Base-by-base conservation (phyloP, 257 asterid species). In the Penstemon barbatus region DNA sequence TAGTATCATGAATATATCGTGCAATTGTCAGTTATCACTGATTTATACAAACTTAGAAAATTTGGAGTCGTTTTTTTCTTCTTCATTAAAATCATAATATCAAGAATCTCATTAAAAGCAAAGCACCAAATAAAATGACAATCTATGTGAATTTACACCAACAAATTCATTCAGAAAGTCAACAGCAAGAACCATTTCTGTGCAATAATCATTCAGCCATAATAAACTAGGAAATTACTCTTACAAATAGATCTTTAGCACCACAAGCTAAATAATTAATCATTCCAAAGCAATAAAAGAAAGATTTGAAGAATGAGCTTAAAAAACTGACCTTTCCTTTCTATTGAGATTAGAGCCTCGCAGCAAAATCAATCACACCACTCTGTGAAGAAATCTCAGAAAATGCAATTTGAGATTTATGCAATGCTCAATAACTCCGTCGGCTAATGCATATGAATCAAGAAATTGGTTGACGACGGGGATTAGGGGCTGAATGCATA, bases 311-410 rank as follows among this genome's bases (percentile, higher is more conserved):
- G 13, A 66, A 57, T 7, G n/a, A 44, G 71, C 55, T 11, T 1
- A 73, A 78, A 37, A 76, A 9, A 38, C 63, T 50, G 43, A 80
- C 84, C 81, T 73, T 57, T 38, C 8, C 54, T 19, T 19, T 57
- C 45, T 48, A 64, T 48, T 12, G 52, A 57, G 51, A 73, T 62
- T 65, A 67, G 63, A 40, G 42, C 33, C 33, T 25, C 33, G 33
- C 33, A 25, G 2, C 68, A 45, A 58, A 58, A 37, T 44, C 48
- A 15, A 46, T 11, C 52, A 45, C 75, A 56, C 48, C 65, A 79
- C 54, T 66, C 48, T 49, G 39, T 54, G 62, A 70, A 10, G 11
- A 38, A 63, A 65, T 54, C 75, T 69, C 59, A 65, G 62, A 70
- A 48, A 75, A 71, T 58, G 65, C 40, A 38, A 66, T 54, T 2